Conservation (phyloP, 805 yeast genomes). For the Yarrowia alimentaria region DNA sequence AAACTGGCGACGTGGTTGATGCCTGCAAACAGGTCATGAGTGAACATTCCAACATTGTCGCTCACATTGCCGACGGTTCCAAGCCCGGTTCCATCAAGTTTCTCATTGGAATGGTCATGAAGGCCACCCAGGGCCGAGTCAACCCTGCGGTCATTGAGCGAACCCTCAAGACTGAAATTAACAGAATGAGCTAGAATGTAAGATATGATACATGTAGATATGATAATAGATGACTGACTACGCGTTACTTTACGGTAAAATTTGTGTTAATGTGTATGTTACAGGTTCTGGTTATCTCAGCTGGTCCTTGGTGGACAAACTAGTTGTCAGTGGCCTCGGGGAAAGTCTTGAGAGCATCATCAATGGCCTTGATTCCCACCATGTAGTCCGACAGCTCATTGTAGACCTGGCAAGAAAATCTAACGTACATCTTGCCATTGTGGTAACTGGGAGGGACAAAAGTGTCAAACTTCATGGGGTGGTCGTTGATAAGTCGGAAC, state of each 20-base stretch:
- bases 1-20: constrained; percentile 37
- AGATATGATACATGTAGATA: neutral
- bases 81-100: constrained; percentile 65
- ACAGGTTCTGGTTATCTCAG: no score
- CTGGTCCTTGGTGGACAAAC: no score
- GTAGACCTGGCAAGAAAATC: constrained; percentile 63
- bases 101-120: constrained; percentile 84
- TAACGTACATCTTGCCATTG: constrained; percentile 44
- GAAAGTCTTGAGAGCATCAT: constrained; percentile 37
- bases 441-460: constrained; percentile 50
- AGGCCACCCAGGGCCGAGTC: constrained; percentile 66
- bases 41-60: constrained; percentile 54
- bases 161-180: constrained; percentile 3
- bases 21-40: constrained; percentile 49
- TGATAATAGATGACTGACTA: neutral
- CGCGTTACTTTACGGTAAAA: neutral
- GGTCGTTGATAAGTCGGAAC: neutral
- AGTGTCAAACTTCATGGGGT: constrained; percentile 40
- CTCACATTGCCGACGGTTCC: constrained; percentile 56
- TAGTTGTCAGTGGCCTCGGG: no score
- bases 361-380: constrained; percentile 46
- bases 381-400: constrained; percentile 56
- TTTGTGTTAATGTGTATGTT: no score
- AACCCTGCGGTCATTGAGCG: constrained; percentile 32
- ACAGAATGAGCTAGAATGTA: neutral